These are phyloP conservation scores for Dendrobium officinale DNA, from an alignment of 106 monocot species.

Conservation along the genomic window DNA sequence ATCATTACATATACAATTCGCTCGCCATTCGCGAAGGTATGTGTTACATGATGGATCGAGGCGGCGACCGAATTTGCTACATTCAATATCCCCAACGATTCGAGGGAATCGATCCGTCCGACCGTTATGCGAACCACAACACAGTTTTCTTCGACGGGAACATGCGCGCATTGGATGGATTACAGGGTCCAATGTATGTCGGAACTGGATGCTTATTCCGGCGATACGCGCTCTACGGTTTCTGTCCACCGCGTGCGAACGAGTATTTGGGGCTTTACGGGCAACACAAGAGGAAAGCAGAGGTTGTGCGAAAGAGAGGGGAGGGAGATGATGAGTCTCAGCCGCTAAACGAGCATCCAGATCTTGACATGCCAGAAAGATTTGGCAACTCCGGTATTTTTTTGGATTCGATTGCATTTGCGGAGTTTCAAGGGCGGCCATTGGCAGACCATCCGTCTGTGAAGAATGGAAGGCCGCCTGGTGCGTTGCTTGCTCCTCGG, in stretches of 20 bases:
- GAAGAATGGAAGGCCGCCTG: conserved; percentile 79
- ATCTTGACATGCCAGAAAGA: conserved; percentile 45
- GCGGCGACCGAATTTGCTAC: conserved; percentile 90
- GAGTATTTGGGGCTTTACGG: conserved; percentile 70
- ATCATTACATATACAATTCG: conserved; percentile 92
- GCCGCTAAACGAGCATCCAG: conserved; percentile 35
- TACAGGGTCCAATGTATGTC: conserved; percentile 93
- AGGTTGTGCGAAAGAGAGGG: neutral
- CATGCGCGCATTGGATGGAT: conserved; percentile 91
- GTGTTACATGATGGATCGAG: conserved; percentile 98
- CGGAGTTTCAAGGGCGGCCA: conserved; percentile 85
- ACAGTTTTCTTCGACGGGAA: conserved; percentile 99
- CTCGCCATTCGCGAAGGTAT: conserved; percentile 79
- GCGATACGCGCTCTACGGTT: conserved; percentile 76
- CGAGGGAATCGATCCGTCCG: conserved; percentile 93
- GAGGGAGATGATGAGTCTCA: conserved; percentile 10
- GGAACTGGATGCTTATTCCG: conserved; percentile 95
- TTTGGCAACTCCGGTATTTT: conserved; percentile 73
- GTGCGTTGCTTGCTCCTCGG: conserved; percentile 52
- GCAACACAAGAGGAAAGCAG: conserved; percentile 42
- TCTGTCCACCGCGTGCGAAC: conserved; percentile 65
- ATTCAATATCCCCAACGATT: conserved; percentile 92
- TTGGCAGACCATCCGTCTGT: conserved; percentile 76
- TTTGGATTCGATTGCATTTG: conserved; percentile 57
- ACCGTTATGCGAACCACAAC: conserved; percentile 98